phyloP scores from a whole-genome alignment of 306 rosid species.

The Aeschynomene evenia region DNA sequence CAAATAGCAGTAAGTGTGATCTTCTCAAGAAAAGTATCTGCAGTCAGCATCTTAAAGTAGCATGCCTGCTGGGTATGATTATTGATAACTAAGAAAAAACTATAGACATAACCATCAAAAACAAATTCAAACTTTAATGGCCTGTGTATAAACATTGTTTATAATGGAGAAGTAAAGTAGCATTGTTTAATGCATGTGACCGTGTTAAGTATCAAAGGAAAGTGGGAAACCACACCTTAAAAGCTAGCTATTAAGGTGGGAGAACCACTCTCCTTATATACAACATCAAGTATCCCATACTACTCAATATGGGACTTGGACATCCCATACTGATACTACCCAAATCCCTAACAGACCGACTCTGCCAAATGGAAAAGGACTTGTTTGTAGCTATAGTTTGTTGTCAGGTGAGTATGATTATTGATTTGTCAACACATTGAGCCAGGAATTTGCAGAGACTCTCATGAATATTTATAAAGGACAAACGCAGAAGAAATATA shows the following conservation, averaged over 20 bases:
- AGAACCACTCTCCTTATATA: too few species aligned
- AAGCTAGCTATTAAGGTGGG: too few species aligned
- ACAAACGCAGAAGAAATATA: background rate
- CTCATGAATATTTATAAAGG: background rate
- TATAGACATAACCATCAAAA: background rate
- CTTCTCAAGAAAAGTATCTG: conserved; percentile 4
- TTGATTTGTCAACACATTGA: background rate
- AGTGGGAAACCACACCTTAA: too few species aligned
- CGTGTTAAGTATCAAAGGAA: too few species aligned
- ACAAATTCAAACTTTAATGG: too few species aligned
- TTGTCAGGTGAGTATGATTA: background rate
- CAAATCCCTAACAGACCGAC: too few species aligned
- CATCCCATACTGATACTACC: too few species aligned
- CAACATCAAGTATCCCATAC: too few species aligned
- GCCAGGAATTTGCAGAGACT: conserved; percentile 14
- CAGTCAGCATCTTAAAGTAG: conserved; percentile 14
- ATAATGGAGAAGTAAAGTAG: too few species aligned
- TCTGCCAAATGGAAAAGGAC: too few species aligned
- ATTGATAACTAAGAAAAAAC: background rate
- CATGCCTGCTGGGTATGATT: conserved; percentile 2
- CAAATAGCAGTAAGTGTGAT: background rate
- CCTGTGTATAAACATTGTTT: background rate
- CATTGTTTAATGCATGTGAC: too few species aligned
- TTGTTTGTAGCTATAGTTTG: background rate
- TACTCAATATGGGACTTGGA: too few species aligned